Percentiles rank a stretch among this genome's conserved stretches.
These are phyloP conservation scores for Floccularia luteovirens DNA, from an alignment of 768 basidiomycete species.

Conservation along the genomic window DNA sequence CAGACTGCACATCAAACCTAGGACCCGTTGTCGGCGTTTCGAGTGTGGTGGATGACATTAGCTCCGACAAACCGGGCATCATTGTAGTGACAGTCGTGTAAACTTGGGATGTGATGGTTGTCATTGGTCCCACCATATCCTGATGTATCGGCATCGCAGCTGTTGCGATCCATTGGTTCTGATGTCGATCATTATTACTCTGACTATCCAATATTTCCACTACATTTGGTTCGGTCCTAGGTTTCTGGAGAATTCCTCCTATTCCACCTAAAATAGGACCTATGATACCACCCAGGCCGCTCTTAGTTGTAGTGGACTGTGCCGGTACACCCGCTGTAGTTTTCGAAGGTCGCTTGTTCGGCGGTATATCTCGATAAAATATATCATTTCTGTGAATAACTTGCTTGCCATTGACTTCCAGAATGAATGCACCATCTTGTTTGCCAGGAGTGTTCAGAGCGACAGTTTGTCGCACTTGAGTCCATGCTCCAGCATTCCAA, in stretches of 20 bases:
- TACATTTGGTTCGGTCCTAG: not conserved
- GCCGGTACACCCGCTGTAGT: slow-evolving; percentile 1
- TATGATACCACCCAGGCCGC: not conserved
- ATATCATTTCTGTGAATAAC: slow-evolving; percentile 50
- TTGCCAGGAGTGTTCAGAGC: slow-evolving; percentile 66
- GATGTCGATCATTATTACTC: too few relatives aligned
- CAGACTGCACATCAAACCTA: not conserved
- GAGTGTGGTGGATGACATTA: too few relatives aligned
- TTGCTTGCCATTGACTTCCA: slow-evolving; percentile 55
- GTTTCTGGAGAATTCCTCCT: not conserved
- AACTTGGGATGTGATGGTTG: too few relatives aligned
- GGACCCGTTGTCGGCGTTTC: too few relatives aligned
- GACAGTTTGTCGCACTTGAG: slow-evolving; percentile 62
- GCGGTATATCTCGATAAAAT: slow-evolving; percentile 58
- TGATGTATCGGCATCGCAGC: too few relatives aligned
- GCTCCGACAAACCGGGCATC: too few relatives aligned
- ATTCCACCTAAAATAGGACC: not conserved
- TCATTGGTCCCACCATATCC: too few relatives aligned
- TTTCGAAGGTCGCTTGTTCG: too few relatives aligned
- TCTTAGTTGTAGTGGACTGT: slow-evolving; percentile 2
- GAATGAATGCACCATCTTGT: slow-evolving; percentile 56
- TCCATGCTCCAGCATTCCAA: slow-evolving; percentile 62
- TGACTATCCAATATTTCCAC: too few relatives aligned
- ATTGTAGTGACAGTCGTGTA: too few relatives aligned
- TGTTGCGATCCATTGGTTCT: too few relatives aligned